Conservation (phyloP, 352 stramenopile genomes). For the Phytophthora megakarya region DNA sequence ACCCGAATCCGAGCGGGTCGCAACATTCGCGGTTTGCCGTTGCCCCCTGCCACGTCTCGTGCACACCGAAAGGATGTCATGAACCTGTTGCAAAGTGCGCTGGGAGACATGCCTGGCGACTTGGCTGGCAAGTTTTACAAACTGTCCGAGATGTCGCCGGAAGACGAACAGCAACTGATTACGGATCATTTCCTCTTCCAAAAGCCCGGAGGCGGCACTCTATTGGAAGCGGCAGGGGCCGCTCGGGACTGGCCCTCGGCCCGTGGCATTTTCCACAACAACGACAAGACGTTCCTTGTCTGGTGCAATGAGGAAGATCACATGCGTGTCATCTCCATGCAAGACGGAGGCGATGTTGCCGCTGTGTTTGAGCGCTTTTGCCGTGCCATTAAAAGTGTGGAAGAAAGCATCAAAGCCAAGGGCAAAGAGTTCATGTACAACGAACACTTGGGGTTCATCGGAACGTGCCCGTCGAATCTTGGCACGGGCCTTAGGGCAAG, state of each 20-base stretch:
- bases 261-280: slow-evolving; percentile 90
- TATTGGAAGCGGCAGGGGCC: slow-evolving; percentile 74
- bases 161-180: slow-evolving; percentile 88
- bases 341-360: slow-evolving; percentile 83
- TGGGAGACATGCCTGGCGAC: slow-evolving; percentile 73
- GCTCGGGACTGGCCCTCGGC: slow-evolving; percentile 88
- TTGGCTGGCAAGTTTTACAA: slow-evolving; percentile 81
- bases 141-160: slow-evolving; percentile 83
- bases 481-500: slow-evolving; percentile 66
- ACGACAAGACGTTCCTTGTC: slow-evolving; percentile 83
- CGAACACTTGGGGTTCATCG: slow-evolving; percentile 68
- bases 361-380: slow-evolving; percentile 90
- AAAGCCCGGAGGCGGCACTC: slow-evolving; percentile 81
- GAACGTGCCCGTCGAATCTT: slow-evolving; percentile 75
- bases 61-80: slow-evolving; percentile 85
- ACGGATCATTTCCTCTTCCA: slow-evolving; percentile 90
- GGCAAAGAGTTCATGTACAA: slow-evolving; percentile 75
- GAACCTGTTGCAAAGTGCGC: slow-evolving; percentile 76
- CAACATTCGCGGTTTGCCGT: slow-evolving; percentile 80
- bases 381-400: slow-evolving; percentile 55
- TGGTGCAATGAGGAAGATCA: slow-evolving; percentile 85
- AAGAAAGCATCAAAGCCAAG: slow-evolving; percentile 62
- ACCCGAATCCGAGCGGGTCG: slow-evolving; percentile 88
- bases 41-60: slow-evolving; percentile 79
- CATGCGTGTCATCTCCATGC: slow-evolving; percentile 83